Evolutionary conservation across 805 yeast species (phyloP), one percentile per base, ranked within the genome.

Genomic region (Yarrowia divulgata): DNA sequence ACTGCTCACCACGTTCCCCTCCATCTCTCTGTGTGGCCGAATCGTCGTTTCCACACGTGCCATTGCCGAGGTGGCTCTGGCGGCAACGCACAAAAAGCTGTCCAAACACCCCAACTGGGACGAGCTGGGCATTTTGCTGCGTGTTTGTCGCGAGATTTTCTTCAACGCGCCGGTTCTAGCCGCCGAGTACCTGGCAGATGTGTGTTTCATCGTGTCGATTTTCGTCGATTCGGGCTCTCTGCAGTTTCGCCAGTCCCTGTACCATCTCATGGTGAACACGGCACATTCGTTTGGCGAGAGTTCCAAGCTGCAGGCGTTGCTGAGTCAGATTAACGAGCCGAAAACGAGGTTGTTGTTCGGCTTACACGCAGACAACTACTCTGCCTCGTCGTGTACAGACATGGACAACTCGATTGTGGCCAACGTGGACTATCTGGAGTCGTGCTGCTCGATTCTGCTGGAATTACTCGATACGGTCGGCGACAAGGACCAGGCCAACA

Each of bases 11-110:
- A 77, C 86, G 14, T 80, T 85, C 29, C 93, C 97, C 3, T 87
- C 94, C 0, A 81, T 88, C n/a, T 91, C 88, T 71, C 81, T 90
- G 1, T 88, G 92, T 73, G 88, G 91, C 8, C 83, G 85, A 64
- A 84, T 91, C 1, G 81, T 91, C 46, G 77, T 82, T 40, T 23
- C 68, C 7, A 63, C 68, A 1, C 45, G 68, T 2, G 55, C 68
- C 14, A 63, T 63, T 49, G 66, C 52, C n/a, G 66, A 60, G 10
- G 57, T 63, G 1, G 39, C 55, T 29, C 37, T 63, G 8, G 29
- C 57, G 5, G 57, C 57, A 4, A 5, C 57, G 16, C 57, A 63
- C 39, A 35, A 48, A 29, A 63, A 39, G 18, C 37, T 48, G 50
- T 85, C 85, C 68, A 80, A 85, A 29, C 87, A 85, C 69, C 82